Evolutionary conservation across 2,329 filamentous ascomycete species (phyloP).

Genomic region (Fusarium camptoceras): DNA sequence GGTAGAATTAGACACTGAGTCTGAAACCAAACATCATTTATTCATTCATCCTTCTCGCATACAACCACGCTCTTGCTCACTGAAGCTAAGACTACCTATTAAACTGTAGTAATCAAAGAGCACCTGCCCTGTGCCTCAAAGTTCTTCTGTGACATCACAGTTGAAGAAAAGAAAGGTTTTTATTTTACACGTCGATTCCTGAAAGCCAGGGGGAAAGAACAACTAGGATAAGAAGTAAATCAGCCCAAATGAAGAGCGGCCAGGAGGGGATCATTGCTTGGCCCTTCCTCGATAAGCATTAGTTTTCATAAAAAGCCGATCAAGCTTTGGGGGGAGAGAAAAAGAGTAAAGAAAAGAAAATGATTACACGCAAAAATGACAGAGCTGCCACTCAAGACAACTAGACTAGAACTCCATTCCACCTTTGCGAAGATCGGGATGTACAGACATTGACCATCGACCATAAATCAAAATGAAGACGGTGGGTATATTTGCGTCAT

Average conservation of each 20-base stretch:
- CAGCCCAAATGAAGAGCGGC: slow-evolving; percentile 22
- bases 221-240: slow-evolving; percentile 36
- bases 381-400: slow-evolving; percentile 29
- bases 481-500: slow-evolving; percentile 52
- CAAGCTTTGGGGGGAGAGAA: too few species aligned
- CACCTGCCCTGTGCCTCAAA: slow-evolving; percentile 8
- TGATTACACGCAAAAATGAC: slow-evolving; percentile 32
- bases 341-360: slow-evolving; percentile 32
- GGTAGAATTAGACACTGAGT: neutral
- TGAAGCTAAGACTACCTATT: slow-evolving; percentile 32
- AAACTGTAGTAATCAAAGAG: neutral
- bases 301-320: slow-evolving; percentile 23
- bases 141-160: slow-evolving; percentile 9
- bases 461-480: slow-evolving; percentile 41
- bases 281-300: slow-evolving; percentile 24
- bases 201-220: slow-evolving; percentile 37
- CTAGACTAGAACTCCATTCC: slow-evolving; percentile 47
- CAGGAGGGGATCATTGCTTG: slow-evolving; percentile 2
- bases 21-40: slow-evolving; percentile 44
- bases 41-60: slow-evolving; percentile 43
- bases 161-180: slow-evolving; percentile 29
- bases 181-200: slow-evolving; percentile 41
- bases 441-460: slow-evolving; percentile 43
- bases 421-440: slow-evolving; percentile 43
- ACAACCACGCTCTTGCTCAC: slow-evolving; percentile 24